Conservation (phyloP, 2,329 filamentous ascomycete genomes). For the Anisogramma anomala region DNA sequence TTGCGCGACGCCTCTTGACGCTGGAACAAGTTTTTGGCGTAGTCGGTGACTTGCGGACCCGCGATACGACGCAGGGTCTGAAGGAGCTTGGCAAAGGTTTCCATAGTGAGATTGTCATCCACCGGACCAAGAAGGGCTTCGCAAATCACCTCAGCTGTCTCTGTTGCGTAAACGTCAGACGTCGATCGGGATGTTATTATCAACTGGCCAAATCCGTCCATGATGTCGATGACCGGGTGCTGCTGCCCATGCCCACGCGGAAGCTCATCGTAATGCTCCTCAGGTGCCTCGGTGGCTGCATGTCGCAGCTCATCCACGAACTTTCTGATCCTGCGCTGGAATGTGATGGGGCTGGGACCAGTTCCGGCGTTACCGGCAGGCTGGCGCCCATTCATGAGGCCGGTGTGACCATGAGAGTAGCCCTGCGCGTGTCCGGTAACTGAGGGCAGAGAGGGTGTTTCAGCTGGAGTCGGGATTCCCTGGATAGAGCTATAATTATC, state of each 20-base stretch:
- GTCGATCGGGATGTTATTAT: slow-evolving; percentile 53
- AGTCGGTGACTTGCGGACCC: slow-evolving; percentile 40
- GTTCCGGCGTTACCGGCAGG: slow-evolving; percentile 28
- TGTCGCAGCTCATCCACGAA: slow-evolving; percentile 46
- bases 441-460: slow-evolving; percentile 45
- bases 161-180: slow-evolving; percentile 48
- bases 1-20: slow-evolving; percentile 40
- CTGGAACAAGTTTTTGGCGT: slow-evolving; percentile 44
- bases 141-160: slow-evolving; percentile 49
- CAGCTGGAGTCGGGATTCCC: slow-evolving; percentile 45
- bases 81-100: slow-evolving; percentile 51
- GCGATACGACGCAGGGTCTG: slow-evolving; percentile 50
- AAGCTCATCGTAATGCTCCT: slow-evolving; percentile 49
- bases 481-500: slow-evolving; percentile 49
- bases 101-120: slow-evolving; percentile 45
- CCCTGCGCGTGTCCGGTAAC: slow-evolving; percentile 41
- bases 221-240: slow-evolving; percentile 48
- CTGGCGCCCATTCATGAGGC: slow-evolving; percentile 40
- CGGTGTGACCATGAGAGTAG: slow-evolving; percentile 42
- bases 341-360: slow-evolving; percentile 32
- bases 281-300: slow-evolving; percentile 39
- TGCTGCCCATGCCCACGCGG: slow-evolving; percentile 39
- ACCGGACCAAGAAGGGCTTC: slow-evolving; percentile 42
- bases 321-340: slow-evolving; percentile 47
- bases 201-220: slow-evolving; percentile 49